These are phyloP conservation scores for Mucor indicus DNA, from an alignment of 371 early-diverging fungal species.

Conservation along the genomic window DNA sequence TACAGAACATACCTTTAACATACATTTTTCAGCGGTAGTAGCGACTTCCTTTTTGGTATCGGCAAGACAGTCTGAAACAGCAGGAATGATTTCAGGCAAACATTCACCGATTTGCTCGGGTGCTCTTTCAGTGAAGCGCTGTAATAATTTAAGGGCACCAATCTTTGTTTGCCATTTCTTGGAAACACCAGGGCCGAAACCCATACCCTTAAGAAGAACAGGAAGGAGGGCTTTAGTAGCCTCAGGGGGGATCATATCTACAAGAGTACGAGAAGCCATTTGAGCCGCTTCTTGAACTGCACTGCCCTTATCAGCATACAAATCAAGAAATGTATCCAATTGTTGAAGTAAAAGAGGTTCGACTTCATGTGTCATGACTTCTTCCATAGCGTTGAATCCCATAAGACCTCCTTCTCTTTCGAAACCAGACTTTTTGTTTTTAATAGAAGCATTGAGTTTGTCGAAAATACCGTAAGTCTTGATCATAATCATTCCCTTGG, in stretches of 20 bases:
- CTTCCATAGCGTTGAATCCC: slow-evolving; percentile 64
- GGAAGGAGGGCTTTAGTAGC: slow-evolving; percentile 61
- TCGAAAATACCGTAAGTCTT: slow-evolving; percentile 57
- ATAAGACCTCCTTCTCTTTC: slow-evolving; percentile 74
- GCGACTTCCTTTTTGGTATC: slow-evolving; percentile 75
- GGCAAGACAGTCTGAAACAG: slow-evolving; percentile 66
- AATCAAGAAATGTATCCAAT: slow-evolving; percentile 57
- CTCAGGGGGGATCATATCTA: slow-evolving; percentile 53
- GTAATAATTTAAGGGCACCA: slow-evolving; percentile 60
- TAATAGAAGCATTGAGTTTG: slow-evolving; percentile 50
- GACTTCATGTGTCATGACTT: slow-evolving; percentile 49
- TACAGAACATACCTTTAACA: slow-evolving; percentile 67
- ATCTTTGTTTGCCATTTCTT: slow-evolving; percentile 82
- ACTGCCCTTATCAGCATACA: slow-evolving; percentile 70
- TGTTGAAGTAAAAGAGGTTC: slow-evolving; percentile 64
- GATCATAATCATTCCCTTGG: slow-evolving; percentile 53
- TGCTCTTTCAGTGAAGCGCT: slow-evolving; percentile 51
- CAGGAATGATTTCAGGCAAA: slow-evolving; percentile 71
- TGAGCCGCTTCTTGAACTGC: slow-evolving; percentile 76
- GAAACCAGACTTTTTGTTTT: slow-evolving; percentile 70
- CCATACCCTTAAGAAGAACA: slow-evolving; percentile 60
- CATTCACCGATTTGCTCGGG: slow-evolving; percentile 65
- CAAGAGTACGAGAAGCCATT: slow-evolving; percentile 51
- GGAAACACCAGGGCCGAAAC: slow-evolving; percentile 38
- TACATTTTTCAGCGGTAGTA: slow-evolving; percentile 41